These are phyloP conservation scores for Pseudocercospora cruenta DNA, from an alignment of 2,329 filamentous ascomycete species.

Conservation along the genomic window DNA sequence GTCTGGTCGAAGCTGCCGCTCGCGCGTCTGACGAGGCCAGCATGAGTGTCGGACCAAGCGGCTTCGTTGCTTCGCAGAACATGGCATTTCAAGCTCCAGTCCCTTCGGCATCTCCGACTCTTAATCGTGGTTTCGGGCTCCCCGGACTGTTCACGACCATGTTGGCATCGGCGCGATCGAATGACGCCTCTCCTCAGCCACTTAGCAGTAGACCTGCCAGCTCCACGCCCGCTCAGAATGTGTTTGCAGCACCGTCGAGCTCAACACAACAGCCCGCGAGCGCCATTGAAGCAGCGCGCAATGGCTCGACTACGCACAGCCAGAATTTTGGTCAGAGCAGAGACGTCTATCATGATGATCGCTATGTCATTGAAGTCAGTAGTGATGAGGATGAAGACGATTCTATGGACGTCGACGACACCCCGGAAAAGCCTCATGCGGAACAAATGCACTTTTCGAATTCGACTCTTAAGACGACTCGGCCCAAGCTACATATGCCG, in stretches of 20 bases:
- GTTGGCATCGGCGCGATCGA: not conserved
- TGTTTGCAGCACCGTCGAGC: not conserved
- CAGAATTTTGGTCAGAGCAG: slow-evolving; percentile 65
- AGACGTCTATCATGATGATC: slow-evolving; percentile 54
- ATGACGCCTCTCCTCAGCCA: not conserved
- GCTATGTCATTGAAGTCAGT: slow-evolving; percentile 82
- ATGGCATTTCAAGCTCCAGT: slow-evolving; percentile 9
- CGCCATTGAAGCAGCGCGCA: not conserved
- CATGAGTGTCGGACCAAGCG: not conserved
- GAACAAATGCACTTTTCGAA: not conserved
- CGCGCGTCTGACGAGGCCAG: not conserved
- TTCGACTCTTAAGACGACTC: not conserved
- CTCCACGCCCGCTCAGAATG: slow-evolving; percentile 1
- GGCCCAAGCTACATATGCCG: not conserved
- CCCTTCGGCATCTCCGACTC: slow-evolving; percentile 14
- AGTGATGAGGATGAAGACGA: slow-evolving; percentile 62
- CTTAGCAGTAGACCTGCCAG: not conserved
- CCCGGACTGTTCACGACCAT: slow-evolving; percentile 37
- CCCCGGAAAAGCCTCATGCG: slow-evolving; percentile 3
- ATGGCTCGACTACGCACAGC: slow-evolving; percentile 50
- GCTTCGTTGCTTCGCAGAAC: not conserved
- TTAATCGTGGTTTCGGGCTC: slow-evolving; percentile 27
- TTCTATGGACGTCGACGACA: slow-evolving; percentile 34
- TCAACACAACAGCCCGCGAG: not conserved
- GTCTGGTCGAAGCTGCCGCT: slow-evolving; percentile 16